Evolutionary conservation across 2,329 filamentous ascomycete species (phyloP).

Genomic region (Didymellaceae sp.): DNA sequence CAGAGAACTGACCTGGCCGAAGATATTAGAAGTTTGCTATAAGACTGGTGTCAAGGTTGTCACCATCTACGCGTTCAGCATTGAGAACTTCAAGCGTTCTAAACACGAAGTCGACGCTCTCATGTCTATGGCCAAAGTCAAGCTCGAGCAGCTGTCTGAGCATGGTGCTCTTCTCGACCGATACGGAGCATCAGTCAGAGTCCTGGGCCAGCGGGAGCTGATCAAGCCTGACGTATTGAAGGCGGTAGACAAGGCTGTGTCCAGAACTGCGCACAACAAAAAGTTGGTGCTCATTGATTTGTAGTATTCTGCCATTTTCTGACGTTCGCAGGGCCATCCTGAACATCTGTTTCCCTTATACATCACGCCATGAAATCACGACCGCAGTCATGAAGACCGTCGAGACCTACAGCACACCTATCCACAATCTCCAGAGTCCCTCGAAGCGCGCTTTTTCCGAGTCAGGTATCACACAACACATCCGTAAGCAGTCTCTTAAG

Average conservation of each 20-base stretch:
- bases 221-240: slow-evolving; percentile 87
- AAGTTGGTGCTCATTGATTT: slow-evolving; percentile 59
- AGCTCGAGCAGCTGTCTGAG: slow-evolving; percentile 87
- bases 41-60: slow-evolving; percentile 96
- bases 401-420: slow-evolving; percentile 79
- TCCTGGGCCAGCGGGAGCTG: slow-evolving; percentile 83
- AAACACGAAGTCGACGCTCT: slow-evolving; percentile 96
- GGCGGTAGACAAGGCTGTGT: slow-evolving; percentile 83
- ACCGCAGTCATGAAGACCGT: slow-evolving; percentile 87
- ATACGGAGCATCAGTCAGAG: slow-evolving; percentile 85
- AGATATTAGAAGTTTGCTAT: slow-evolving; percentile 96
- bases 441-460: slow-evolving; percentile 79
- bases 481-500: slow-evolving; percentile 62
- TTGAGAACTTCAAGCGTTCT: slow-evolving; percentile 97
- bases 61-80: slow-evolving; percentile 97
- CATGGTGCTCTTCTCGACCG: slow-evolving; percentile 92
- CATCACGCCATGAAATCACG: slow-evolving; percentile 93
- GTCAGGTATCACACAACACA: slow-evolving; percentile 84
- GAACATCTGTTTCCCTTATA: slow-evolving; percentile 98
- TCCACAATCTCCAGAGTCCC: slow-evolving; percentile 60
- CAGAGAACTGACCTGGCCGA: not conserved
- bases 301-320: slow-evolving; percentile 2
- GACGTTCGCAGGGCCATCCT: slow-evolving; percentile 63
- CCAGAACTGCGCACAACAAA: slow-evolving; percentile 86
- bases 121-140: slow-evolving; percentile 97